Base-by-base conservation (phyloP, 495 filamentous ascomycete genomes). In the Zalerion maritima region DNA sequence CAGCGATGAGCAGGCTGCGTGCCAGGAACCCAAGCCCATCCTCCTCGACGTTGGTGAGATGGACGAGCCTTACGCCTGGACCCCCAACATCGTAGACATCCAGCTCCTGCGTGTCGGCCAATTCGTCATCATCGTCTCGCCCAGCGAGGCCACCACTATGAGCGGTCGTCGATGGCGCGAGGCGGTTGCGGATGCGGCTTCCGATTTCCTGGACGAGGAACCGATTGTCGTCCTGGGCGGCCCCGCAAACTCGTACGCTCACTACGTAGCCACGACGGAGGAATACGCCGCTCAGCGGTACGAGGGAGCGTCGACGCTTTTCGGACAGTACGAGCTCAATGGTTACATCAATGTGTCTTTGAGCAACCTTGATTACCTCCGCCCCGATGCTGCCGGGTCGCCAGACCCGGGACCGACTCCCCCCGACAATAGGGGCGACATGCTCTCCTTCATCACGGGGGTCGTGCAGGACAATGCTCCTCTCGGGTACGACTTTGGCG, bases 61-160 rank as follows among this genome's bases (percentile, higher is more conserved):
- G 33, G 55, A 55, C 14, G 37, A 44, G 4, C 89, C 89, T 1
- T 97, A 97, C 54, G 59, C 69, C 5, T 97, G 89, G 89, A 62
- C 69, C 1, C 81, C 89, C 8, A 93, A 94, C 41, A 89, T 97
- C 36, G 71, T 93, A 26, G 85, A 97, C 45, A 65, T 94, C 18
- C 89, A 97, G 50, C 49, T 82, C 29, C 54, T 94, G n/a, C 80
- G 89, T 25, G 79, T 92, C 3, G 89, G 89, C 11, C 83, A 92
- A 44, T 60, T 97, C 28, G 62, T 92, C 40, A 78, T 96, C 38
- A 74, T 96, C 37, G 62, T 94, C 20, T 78, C 73, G 7, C 79
- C 86, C 2, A 80, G 81, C 26, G 87, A 94, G 57, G 83, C 80
- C 0, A 86, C 81, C 0, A 94, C 89, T 13, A 97, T 97, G 89